Percentiles rank a stretch among this genome's conserved stretches.
Evolutionary conservation across 495 filamentous ascomycete genomes (phyloP).

Genomic region (Podospora tetraspora): DNA sequence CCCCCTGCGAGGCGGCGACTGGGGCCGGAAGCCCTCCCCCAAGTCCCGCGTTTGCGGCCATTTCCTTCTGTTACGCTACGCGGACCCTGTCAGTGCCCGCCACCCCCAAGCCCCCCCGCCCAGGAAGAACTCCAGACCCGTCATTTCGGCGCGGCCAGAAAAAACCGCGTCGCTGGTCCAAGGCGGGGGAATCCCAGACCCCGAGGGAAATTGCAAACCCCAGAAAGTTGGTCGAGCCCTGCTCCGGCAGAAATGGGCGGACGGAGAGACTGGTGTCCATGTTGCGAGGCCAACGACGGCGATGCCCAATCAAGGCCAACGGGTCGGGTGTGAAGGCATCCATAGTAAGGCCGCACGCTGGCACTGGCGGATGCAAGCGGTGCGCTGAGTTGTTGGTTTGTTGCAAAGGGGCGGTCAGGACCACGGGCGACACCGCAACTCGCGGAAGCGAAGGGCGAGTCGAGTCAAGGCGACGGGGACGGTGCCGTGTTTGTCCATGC

Average conservation of each 20-base stretch:
- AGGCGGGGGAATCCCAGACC: not conserved
- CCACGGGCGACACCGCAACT: constrained; percentile 28
- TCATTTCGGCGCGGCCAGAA: constrained; percentile 1
- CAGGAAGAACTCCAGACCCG: not conserved
- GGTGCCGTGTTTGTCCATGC: constrained; percentile 22
- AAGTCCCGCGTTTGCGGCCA: constrained; percentile 1
- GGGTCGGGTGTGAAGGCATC: not conserved
- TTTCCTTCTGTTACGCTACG: constrained; percentile 8
- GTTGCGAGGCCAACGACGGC: constrained; percentile 17
- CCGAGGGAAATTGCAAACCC: not conserved
- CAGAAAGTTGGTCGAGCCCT: not conserved
- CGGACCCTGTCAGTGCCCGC: constrained; percentile 16
- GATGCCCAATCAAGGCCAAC: constrained; percentile 12
- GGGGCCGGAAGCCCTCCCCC: constrained; percentile 10
- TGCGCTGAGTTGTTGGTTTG: constrained; percentile 4
- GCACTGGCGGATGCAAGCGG: constrained; percentile 10
- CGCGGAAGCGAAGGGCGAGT: constrained; percentile 7
- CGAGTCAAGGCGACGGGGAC: not conserved
- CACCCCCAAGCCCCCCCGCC: not conserved
- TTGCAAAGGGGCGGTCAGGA: constrained; percentile 23
- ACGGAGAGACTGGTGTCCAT: not conserved
- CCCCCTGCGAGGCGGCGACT: constrained; percentile 18
- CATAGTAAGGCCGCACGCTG: not conserved
- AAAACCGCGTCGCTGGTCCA: not conserved
- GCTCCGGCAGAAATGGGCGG: not conserved